phyloP scores from a whole-genome alignment of 2,329 filamentous ascomycete genomes.

The Paecilomyces niveus region DNA sequence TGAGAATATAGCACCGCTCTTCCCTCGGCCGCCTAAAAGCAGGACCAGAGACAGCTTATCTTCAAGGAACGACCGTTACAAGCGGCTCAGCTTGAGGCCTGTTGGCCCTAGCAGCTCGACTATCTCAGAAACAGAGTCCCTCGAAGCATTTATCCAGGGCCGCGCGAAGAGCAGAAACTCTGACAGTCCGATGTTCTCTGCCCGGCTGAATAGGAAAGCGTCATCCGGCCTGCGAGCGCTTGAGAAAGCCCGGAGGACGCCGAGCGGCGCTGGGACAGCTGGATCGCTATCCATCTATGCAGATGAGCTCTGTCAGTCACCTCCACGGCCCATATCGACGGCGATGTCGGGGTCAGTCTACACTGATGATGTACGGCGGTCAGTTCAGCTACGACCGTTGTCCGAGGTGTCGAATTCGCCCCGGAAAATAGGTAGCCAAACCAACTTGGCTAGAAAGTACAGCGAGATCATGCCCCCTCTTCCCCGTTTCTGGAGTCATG shows the following conservation, averaged over 20 bases:
- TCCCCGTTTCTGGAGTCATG: conserved; percentile 30
- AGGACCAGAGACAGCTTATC: conserved; percentile 17
- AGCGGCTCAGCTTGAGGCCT: conserved; percentile 22
- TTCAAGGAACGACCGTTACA: conserved; percentile 18
- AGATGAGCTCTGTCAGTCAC: conserved; percentile 23
- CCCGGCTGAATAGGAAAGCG: conserved; percentile 23
- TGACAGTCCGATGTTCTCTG: conserved; percentile 30
- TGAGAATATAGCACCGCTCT: conserved; percentile 28
- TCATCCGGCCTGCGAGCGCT: conserved; percentile 27
- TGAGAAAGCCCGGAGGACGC: conserved; percentile 26
- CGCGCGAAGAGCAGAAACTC: conserved; percentile 32
- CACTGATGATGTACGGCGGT: conserved; percentile 26
- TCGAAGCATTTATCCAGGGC: conserved; percentile 32
- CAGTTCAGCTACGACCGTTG: conserved; percentile 21
- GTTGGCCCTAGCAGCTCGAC: conserved; percentile 23
- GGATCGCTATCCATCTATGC: conserved; percentile 23
- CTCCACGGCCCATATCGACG: conserved; percentile 25
- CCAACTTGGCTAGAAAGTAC: conserved; percentile 31
- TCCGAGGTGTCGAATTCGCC: conserved; percentile 17
- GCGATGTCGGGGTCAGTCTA: conserved; percentile 30
- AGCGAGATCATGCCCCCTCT: conserved; percentile 28
- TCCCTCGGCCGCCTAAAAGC: conserved; percentile 24
- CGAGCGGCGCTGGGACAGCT: conserved; percentile 26
- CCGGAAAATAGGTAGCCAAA: conserved; percentile 22
- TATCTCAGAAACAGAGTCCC: conserved; percentile 28